Percentiles rank a stretch among this genome's conserved stretches.
Conservation (phyloP, 768 basidiomycete genomes). For the Suillus hirtellus region DNA sequence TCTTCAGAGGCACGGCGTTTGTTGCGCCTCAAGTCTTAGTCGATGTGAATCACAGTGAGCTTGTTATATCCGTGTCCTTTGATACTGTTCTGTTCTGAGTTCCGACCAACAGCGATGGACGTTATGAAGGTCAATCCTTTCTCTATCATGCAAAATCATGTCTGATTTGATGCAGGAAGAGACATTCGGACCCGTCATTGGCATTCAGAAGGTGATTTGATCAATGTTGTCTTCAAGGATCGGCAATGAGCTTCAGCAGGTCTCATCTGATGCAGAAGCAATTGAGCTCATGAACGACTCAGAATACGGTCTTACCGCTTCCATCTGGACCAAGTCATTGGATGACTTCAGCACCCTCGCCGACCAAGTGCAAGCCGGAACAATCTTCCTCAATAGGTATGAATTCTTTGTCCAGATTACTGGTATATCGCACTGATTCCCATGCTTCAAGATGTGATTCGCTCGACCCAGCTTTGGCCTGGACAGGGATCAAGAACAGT, state of each 20-base stretch:
- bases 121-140: constrained; percentile 72
- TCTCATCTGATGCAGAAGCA: constrained; percentile 85
- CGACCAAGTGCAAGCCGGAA: constrained; percentile 81
- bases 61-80: constrained; percentile 4
- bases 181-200: constrained; percentile 92
- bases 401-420: background rate
- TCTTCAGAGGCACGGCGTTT: constrained; percentile 70
- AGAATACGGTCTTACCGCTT: constrained; percentile 90
- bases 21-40: constrained; percentile 91
- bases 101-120: constrained; percentile 67
- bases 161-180: constrained; percentile 54
- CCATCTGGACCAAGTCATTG: constrained; percentile 90
- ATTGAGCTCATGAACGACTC: constrained; percentile 95
- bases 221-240: background rate
- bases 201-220: constrained; percentile 78
- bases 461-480: constrained; percentile 89
- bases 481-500: constrained; percentile 94
- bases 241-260: constrained; percentile 39
- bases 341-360: constrained; percentile 61
- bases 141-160: constrained; percentile 1
- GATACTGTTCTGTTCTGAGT: constrained; percentile 13
- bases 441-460: constrained; percentile 65
- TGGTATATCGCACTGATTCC: background rate
- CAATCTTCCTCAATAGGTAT: constrained; percentile 89
- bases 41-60: constrained; percentile 85